A percentile compares a stretch with the other conserved stretches of the same genome.
These are phyloP conservation scores for Nemania bipapillata DNA, from an alignment of 2,329 filamentous ascomycete genomes.

Conservation along the genomic window DNA sequence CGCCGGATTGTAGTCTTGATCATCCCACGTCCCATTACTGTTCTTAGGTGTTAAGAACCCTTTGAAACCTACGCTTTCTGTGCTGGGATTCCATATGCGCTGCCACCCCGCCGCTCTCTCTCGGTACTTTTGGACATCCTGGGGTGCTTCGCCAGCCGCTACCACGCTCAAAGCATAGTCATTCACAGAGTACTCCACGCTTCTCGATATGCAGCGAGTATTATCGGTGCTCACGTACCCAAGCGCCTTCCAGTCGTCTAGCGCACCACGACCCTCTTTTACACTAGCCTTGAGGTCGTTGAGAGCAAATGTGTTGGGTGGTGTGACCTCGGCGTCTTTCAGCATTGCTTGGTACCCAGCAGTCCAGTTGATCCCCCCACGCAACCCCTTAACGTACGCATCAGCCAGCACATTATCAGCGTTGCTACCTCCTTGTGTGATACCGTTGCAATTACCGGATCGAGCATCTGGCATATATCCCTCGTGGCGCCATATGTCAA, in stretches of 20 bases:
- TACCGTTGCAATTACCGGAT: slow-evolving; percentile 67
- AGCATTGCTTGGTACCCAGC: slow-evolving; percentile 64
- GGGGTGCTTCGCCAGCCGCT: slow-evolving; percentile 62
- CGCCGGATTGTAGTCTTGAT: slow-evolving; percentile 59
- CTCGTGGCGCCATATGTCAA: slow-evolving; percentile 68
- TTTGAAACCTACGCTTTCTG: slow-evolving; percentile 59
- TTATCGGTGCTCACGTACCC: slow-evolving; percentile 66
- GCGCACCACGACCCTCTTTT: slow-evolving; percentile 66
- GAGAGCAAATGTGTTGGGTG: slow-evolving; percentile 62
- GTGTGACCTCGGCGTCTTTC: slow-evolving; percentile 66
- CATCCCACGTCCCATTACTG: slow-evolving; percentile 56
- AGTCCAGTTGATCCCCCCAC: slow-evolving; percentile 62
- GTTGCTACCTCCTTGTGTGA: slow-evolving; percentile 68
- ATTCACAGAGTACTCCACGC: slow-evolving; percentile 68
- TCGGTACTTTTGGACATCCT: slow-evolving; percentile 63
- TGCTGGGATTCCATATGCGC: slow-evolving; percentile 66
- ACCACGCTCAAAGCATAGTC: slow-evolving; percentile 68
- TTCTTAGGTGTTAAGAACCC: slow-evolving; percentile 68
- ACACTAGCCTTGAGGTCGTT: slow-evolving; percentile 64
- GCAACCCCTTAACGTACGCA: slow-evolving; percentile 66
- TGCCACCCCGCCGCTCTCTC: slow-evolving; percentile 68
- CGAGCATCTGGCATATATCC: slow-evolving; percentile 66
- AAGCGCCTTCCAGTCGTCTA: slow-evolving; percentile 67
- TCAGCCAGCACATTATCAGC: slow-evolving; percentile 71
- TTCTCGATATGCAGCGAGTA: slow-evolving; percentile 65